Evolutionary conservation across 148 eudicot species (phyloP), one percentile per base, ranked within the genome.

Genomic region (Spergularia bocconei): DNA sequence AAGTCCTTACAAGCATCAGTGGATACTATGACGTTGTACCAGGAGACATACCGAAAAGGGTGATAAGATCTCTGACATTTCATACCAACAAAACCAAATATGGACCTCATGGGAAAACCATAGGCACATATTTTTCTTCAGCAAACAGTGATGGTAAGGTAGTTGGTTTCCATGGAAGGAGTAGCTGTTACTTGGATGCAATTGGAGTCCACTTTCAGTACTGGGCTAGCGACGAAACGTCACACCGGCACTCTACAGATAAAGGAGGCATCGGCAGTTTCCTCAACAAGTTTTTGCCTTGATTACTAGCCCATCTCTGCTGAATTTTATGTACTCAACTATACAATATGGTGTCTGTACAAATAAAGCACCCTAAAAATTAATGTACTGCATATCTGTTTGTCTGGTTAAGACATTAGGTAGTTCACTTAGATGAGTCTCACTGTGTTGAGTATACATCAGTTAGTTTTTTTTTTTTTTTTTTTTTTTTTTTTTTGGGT

Each of bases 151-250:
- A 79, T 55, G 85, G 83, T 15, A 76, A 77, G 62, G 63, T 83
- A 17, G 78, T 73, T 15, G 85, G 85, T 16, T 83, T 83, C 56
- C 83, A 83, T 73, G 85, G 85, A 79, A 73, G 83, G 70, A 79
- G 85, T 70, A 77, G 80, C 20, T 13, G 52, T 13, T 83, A 72
- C 75, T 69, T 83, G 82, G 80, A 83, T 63, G 82, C 83, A 33
- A 83, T 83, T 29, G 85, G 83, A 65, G 83, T 83, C 29, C 83
- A 79, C 75, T 76, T 83, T 80, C 85, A 79, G 73, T 69, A 73
- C n/a, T 72, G 63, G 69, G 25, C 25, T 55, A 48, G 54, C 25
- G 78, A 83, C 20, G 80, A 73, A 59, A 44, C 56, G 6, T 63
- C 80, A 13, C 60, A 70, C 38, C 77, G 68, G 0, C 52, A 76